Conservation (phyloP, 768 basidiomycete genomes). For the Leccinum variicolor region DNA sequence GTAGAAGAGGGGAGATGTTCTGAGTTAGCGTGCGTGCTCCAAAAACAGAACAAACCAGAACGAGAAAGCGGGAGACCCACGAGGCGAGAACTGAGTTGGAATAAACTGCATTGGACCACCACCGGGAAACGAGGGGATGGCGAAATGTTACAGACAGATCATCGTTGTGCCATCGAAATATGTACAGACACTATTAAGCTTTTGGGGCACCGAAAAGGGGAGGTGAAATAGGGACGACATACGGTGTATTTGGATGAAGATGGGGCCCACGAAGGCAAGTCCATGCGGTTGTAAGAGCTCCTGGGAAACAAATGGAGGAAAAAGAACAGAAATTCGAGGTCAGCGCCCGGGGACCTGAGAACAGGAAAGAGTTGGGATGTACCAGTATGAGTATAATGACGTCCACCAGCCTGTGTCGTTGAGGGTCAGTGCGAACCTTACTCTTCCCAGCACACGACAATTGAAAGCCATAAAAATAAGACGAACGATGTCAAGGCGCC, state of each 20-base stretch:
- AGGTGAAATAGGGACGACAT: neutral
- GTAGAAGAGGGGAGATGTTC: no score
- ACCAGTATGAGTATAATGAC: conserved; percentile 25
- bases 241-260: conserved; percentile 28
- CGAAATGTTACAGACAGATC: neutral
- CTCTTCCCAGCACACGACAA: neutral
- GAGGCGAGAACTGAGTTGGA: conserved; percentile 30
- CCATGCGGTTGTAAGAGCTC: conserved; percentile 13
- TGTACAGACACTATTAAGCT: neutral
- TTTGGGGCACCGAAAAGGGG: neutral
- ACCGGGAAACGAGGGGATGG: neutral
- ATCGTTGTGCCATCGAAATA: neutral
- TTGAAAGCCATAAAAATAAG: neutral
- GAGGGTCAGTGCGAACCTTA: neutral
- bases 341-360: neutral
- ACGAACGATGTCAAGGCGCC: conserved; percentile 26
- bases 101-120: conserved; percentile 16
- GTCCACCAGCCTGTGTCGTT: conserved; percentile 19
- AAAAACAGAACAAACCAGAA: neutral
- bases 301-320: conserved; percentile 1
- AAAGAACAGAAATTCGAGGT: neutral
- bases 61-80: conserved; percentile 8
- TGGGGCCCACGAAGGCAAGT: conserved; percentile 16
- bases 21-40: neutral
- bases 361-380: neutral